A percentile compares a stretch with the other conserved stretches of the same genome.
Conservation (phyloP, 352 stramenopile genomes). For the Globisporangium barbulae region DNA sequence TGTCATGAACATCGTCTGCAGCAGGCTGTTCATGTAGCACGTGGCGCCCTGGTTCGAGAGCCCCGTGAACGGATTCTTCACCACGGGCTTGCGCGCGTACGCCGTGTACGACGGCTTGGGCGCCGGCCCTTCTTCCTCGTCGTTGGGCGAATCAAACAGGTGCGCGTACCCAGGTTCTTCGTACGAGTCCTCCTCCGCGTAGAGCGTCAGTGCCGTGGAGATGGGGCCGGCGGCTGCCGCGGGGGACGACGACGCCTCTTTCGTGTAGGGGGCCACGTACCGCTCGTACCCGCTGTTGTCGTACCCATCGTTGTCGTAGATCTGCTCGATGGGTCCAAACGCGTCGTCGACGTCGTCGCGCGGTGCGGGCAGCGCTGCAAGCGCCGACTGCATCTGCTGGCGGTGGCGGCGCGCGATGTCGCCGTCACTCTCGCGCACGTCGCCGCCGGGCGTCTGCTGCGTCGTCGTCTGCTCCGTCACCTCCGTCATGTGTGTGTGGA, state of each 20-base stretch:
- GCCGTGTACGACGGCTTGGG: constrained; percentile 12
- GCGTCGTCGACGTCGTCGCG: constrained; percentile 14
- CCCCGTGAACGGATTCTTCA: constrained; percentile 63
- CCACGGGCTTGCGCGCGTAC: constrained; percentile 1
- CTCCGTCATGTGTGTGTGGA: constrained; percentile 13
- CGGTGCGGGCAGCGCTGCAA: constrained; percentile 30
- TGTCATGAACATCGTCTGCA: constrained; percentile 92
- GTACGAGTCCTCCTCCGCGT: constrained; percentile 26
- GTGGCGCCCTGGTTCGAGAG: constrained; percentile 90
- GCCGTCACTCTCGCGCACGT: constrained; percentile 27
- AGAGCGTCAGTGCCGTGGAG: constrained; percentile 45
- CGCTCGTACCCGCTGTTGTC: constrained; percentile 17
- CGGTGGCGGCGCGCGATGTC: constrained; percentile 18
- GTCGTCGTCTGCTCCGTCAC: constrained; percentile 14
- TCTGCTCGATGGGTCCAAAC: background rate
- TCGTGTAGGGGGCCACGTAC: constrained; percentile 14
- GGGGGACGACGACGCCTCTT: constrained; percentile 4
- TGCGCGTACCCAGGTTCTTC: constrained; percentile 36
- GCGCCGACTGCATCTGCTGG: constrained; percentile 27
- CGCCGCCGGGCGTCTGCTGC: constrained; percentile 9
- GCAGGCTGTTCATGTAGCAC: constrained; percentile 94
- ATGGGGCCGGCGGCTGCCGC: constrained; percentile 18
- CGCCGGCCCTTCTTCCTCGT: constrained; percentile 11
- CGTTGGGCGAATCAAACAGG: constrained; percentile 47
- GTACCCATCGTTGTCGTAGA: constrained; percentile 10